These are phyloP conservation scores for Neurospora cerealis DNA, from an alignment of 495 filamentous ascomycete genomes.

Conservation along the genomic window DNA sequence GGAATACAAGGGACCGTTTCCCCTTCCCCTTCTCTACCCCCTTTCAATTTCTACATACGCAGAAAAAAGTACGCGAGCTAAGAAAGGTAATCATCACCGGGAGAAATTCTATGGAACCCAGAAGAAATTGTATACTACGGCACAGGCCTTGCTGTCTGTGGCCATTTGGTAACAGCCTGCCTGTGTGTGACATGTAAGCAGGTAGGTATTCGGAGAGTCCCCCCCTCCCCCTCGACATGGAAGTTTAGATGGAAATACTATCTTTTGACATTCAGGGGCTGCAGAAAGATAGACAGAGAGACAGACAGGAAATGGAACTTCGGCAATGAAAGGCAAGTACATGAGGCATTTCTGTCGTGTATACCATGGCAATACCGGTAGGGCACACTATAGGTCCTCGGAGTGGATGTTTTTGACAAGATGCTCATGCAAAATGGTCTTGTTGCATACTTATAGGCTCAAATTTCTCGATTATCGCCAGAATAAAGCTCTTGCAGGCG, in stretches of 20 bases:
- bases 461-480: not conserved
- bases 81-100: not conserved
- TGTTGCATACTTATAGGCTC: not conserved
- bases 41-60: not conserved
- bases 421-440: not conserved
- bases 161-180: not conserved
- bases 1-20: not conserved
- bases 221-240: not conserved
- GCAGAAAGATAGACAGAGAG: not conserved
- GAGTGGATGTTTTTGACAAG: not conserved
- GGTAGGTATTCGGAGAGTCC: not conserved
- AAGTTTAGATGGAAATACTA: not conserved
- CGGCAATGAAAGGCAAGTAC: not conserved
- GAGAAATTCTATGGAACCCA: not conserved
- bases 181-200: not conserved
- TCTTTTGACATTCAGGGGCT: not conserved
- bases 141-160: not conserved
- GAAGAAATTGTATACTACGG: not conserved
- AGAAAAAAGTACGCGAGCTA: not conserved
- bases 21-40: not conserved
- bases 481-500: not conserved
- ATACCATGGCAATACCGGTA: not conserved
- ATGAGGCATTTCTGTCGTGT: not conserved
- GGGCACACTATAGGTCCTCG: not conserved
- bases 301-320: not conserved